phyloP scores from a whole-genome alignment of 1,284 basidiomycete species.

The Marasmius tenuissimus region DNA sequence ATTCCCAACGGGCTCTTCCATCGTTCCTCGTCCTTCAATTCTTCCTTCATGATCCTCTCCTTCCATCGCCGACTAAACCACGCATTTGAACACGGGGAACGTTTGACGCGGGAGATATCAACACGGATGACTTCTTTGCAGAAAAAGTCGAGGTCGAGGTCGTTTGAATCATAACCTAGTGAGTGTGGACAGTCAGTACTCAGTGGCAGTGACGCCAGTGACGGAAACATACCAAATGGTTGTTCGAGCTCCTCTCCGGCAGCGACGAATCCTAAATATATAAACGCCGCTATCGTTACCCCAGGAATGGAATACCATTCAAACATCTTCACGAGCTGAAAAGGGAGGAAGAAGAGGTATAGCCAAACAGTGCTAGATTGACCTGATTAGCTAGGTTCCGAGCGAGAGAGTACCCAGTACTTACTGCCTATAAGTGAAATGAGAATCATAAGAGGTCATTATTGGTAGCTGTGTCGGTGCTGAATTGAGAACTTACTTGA shows the following conservation, averaged over 20 bases:
- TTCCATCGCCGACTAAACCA: background rate
- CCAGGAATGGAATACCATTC: conserved; percentile 61
- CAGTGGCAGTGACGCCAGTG: background rate
- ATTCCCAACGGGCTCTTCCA: background rate
- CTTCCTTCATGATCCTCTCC: background rate
- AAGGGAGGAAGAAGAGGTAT: conserved; percentile 70
- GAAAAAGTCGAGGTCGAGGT: background rate
- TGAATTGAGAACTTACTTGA: conserved; percentile 31
- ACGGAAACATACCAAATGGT: conserved; percentile 52
- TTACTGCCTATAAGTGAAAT: conserved; percentile 24
- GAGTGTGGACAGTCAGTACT: background rate
- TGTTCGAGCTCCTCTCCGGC: conserved; percentile 71
- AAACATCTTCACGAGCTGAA: conserved; percentile 63
- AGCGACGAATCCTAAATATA: conserved; percentile 65
- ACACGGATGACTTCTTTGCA: background rate
- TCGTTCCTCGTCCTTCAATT: background rate
- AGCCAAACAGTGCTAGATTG: conserved; percentile 59
- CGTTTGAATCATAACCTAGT: background rate
- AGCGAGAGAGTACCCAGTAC: conserved; percentile 8
- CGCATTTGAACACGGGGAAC: background rate
- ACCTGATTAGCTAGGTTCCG: background rate
- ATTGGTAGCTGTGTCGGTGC: background rate
- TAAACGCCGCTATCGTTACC: conserved; percentile 60
- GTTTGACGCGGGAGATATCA: background rate
- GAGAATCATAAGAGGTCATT: no score